phyloP scores from a whole-genome alignment of 2,329 filamentous ascomycete genomes.

The Botrytis aclada region DNA sequence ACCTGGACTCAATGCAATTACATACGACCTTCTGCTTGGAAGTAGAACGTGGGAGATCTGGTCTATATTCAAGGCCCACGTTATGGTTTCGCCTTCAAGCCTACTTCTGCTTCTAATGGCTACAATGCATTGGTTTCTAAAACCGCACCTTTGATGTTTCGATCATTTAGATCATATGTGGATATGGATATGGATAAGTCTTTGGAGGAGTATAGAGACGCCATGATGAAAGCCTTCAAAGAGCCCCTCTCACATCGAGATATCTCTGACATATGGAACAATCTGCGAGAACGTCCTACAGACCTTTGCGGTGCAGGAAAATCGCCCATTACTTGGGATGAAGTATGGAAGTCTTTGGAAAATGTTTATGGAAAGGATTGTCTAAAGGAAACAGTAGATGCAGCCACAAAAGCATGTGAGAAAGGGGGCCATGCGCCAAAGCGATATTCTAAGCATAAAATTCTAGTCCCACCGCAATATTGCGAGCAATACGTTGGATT shows the following conservation, averaged over 20 bases:
- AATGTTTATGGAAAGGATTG: too few species aligned
- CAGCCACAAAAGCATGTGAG: not conserved
- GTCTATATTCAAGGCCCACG: too few species aligned
- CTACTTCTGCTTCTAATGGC: not conserved
- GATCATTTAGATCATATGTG: not conserved
- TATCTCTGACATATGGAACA: not conserved
- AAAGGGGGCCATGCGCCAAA: not conserved
- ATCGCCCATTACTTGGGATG: not conserved
- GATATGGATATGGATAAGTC: not conserved
- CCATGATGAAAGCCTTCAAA: not conserved
- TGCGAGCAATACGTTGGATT: not conserved
- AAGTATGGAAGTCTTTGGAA: not conserved
- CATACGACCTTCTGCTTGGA: too few species aligned
- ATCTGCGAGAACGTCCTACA: not conserved
- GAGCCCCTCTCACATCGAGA: not conserved
- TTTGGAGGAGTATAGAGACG: not conserved
- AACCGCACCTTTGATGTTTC: not conserved
- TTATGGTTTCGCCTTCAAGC: not conserved
- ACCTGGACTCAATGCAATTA: too few species aligned
- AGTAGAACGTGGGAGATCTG: too few species aligned
- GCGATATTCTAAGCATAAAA: not conserved
- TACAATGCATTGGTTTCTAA: not conserved
- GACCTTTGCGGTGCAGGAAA: not conserved
- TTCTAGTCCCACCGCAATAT: not conserved
- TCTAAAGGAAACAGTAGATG: not conserved